Evolutionary conservation across 805 yeast genomes (phyloP).

Genomic region (Metschnikowia similis): DNA sequence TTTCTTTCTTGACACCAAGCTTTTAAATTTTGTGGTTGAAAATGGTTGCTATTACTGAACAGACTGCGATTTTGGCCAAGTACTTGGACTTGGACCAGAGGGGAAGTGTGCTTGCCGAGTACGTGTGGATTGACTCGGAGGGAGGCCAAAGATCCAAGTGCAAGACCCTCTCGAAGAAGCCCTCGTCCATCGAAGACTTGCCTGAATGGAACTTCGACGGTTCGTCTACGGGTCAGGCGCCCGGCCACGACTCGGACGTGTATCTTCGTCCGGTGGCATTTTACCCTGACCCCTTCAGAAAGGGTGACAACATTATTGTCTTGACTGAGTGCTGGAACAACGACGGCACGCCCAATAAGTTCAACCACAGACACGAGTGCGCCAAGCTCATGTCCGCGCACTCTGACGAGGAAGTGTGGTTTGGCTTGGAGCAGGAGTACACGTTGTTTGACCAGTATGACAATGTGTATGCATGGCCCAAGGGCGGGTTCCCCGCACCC

Average conservation of each 20-base stretch:
- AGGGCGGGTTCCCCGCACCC: slow-evolving; percentile 99
- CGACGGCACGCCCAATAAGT: slow-evolving; percentile 98
- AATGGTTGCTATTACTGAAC: slow-evolving; percentile 47
- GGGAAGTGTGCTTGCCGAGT: slow-evolving; percentile 89
- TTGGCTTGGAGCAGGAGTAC: slow-evolving; percentile 98
- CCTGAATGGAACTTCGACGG: slow-evolving; percentile 99
- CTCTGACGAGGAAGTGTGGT: slow-evolving; percentile 82
- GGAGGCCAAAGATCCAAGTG: slow-evolving; percentile 93
- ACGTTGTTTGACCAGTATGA: slow-evolving; percentile 90
- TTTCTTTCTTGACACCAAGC: neutral
- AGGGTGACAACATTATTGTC: slow-evolving; percentile 94
- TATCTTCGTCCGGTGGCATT: slow-evolving; percentile 92
- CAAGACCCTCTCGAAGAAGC: slow-evolving; percentile 70
- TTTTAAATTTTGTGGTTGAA: too few species aligned
- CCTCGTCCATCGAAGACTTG: slow-evolving; percentile 73
- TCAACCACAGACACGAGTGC: slow-evolving; percentile 96
- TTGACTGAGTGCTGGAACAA: slow-evolving; percentile 96
- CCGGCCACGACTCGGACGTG: slow-evolving; percentile 94
- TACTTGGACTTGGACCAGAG: slow-evolving; percentile 80
- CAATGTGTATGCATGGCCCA: slow-evolving; percentile 96
- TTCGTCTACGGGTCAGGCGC: slow-evolving; percentile 97
- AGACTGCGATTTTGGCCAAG: slow-evolving; percentile 78
- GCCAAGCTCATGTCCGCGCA: slow-evolving; percentile 94
- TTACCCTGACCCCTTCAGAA: slow-evolving; percentile 96
- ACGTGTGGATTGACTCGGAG: slow-evolving; percentile 94